Evolutionary conservation across 352 stramenopile species (phyloP).

Genomic region (Thraustochytrium striatum): DNA sequence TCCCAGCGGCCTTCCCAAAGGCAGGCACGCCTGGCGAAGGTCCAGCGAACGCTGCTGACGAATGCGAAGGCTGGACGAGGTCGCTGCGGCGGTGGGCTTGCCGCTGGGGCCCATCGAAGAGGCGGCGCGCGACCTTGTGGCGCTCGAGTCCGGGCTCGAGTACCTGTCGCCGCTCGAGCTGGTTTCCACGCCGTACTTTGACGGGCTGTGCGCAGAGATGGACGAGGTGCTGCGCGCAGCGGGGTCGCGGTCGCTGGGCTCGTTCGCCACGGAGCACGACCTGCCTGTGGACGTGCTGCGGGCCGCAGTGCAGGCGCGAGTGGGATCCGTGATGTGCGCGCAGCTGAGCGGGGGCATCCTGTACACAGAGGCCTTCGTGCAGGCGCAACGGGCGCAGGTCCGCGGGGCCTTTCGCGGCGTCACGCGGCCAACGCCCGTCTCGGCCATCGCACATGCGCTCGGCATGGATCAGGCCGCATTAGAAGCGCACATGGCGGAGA

Average conservation of each 20-base stretch:
- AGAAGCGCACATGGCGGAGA: neutral
- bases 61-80: slow-evolving; percentile 7
- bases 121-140: neutral
- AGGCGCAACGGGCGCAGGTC: neutral
- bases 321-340: neutral
- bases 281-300: neutral
- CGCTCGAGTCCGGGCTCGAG: neutral
- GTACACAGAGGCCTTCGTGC: neutral
- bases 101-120: neutral
- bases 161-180: slow-evolving; percentile 19
- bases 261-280: neutral
- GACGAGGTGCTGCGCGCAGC: neutral
- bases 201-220: neutral
- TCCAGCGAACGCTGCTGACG: too few species aligned
- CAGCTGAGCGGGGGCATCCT: neutral
- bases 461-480: neutral
- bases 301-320: neutral
- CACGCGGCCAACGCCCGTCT: neutral
- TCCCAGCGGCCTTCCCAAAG: too few species aligned
- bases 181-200: neutral
- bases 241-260: neutral
- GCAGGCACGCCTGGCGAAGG: too few species aligned
- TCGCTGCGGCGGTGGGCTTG: neutral
- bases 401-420: neutral
- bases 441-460: neutral